Conservation (phyloP, 2,329 filamentous ascomycete species). For the Rhexocercosporidium sp. region DNA sequence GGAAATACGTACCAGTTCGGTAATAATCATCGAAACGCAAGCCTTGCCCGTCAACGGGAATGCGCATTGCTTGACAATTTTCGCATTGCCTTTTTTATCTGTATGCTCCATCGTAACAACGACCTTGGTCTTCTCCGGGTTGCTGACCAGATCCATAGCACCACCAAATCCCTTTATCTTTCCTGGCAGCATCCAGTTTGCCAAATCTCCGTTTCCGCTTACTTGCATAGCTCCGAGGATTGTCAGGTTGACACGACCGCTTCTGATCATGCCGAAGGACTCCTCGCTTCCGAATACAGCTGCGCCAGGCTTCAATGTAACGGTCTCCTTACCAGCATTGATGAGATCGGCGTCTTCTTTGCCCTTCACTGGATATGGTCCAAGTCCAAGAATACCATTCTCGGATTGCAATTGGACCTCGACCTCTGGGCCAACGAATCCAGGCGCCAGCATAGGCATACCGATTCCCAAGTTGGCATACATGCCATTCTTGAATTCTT, state of each 20-base stretch:
- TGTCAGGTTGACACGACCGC: constrained; percentile 84
- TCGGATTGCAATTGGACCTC: constrained; percentile 84
- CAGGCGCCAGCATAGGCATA: constrained; percentile 91
- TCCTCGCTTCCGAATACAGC: constrained; percentile 86
- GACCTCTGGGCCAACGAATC: constrained; percentile 78
- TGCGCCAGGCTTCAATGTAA: constrained; percentile 81
- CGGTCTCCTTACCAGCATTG: constrained; percentile 92
- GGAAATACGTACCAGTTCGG: constrained; percentile 65
- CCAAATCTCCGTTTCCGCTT: constrained; percentile 63
- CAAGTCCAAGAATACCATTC: constrained; percentile 79
- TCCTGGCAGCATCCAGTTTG: constrained; percentile 91
- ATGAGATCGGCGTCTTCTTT: constrained; percentile 86
- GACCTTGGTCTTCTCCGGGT: constrained; percentile 86
- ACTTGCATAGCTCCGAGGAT: constrained; percentile 94
- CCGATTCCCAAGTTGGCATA: constrained; percentile 92
- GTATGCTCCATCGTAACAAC: constrained; percentile 97
- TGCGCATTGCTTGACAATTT: constrained; percentile 94
- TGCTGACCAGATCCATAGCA: constrained; percentile 91
- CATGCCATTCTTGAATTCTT: constrained; percentile 95
- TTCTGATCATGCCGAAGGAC: constrained; percentile 91
- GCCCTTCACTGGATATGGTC: constrained; percentile 74
- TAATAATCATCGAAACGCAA: constrained; percentile 91
- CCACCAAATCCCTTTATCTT: constrained; percentile 89
- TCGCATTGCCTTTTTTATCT: constrained; percentile 91
- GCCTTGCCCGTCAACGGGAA: constrained; percentile 90